These are phyloP conservation scores for Aphanomyces stellatus DNA, from an alignment of 352 stramenopile species.

Conservation along the genomic window DNA sequence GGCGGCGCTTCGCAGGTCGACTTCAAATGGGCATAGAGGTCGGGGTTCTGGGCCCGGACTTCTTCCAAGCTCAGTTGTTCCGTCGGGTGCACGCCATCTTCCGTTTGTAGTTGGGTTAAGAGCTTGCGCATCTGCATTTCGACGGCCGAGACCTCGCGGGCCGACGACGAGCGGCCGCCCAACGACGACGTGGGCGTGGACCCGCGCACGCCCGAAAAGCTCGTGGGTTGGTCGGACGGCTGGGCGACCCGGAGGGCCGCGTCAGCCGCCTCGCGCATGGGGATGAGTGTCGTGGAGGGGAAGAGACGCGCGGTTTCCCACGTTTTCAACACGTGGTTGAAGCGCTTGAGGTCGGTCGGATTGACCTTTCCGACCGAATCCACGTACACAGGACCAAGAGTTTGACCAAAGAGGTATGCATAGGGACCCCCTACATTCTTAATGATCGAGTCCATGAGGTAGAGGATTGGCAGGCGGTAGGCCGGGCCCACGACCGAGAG, in stretches of 20 bases:
- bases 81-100: conserved; percentile 80
- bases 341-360: conserved; percentile 64
- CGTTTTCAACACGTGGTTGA: conserved; percentile 80
- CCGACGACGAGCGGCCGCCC: conserved; percentile 5
- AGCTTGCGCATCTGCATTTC: conserved; percentile 75
- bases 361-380: conserved; percentile 75
- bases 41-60: conserved; percentile 77
- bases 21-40: conserved; percentile 67
- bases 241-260: conserved; percentile 41
- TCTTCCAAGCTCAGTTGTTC: conserved; percentile 81
- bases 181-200: conserved; percentile 5
- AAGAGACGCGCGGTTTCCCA: conserved; percentile 69
- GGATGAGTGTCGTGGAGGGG: conserved; percentile 34
- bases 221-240: conserved; percentile 37
- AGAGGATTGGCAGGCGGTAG: conserved; percentile 86
- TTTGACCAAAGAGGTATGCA: conserved; percentile 45
- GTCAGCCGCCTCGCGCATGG: conserved; percentile 64
- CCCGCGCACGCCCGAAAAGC: conserved; percentile 37
- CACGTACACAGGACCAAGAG: conserved; percentile 76
- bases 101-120: conserved; percentile 78
- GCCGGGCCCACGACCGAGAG: conserved; percentile 71
- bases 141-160: conserved; percentile 29
- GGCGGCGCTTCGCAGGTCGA: conserved; percentile 45
- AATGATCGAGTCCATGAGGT: conserved; percentile 85
- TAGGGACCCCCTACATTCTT: conserved; percentile 82